Evolutionary conservation across 2,329 filamentous ascomycete species (phyloP).

Genomic region (Tolypocladium capitatum): DNA sequence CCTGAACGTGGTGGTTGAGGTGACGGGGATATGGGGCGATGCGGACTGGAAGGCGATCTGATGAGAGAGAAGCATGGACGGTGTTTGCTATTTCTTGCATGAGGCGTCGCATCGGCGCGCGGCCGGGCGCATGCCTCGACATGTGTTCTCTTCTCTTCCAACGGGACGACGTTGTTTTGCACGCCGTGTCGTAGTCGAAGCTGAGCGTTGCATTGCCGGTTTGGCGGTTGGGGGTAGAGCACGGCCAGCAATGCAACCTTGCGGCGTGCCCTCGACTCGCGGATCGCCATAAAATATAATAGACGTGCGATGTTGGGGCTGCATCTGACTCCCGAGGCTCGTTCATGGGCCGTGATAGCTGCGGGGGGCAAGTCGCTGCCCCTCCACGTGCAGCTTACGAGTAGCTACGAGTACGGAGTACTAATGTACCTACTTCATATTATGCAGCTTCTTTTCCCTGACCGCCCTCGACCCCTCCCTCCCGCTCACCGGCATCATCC

Average conservation of each 20-base stretch:
- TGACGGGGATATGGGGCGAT: conserved; percentile 40
- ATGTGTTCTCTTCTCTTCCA: neutral
- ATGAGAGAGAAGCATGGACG: neutral
- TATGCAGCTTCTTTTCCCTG: neutral
- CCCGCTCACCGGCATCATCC: neutral
- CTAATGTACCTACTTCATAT: too few relatives aligned
- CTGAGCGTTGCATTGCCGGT: neutral
- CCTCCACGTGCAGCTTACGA: too few relatives aligned
- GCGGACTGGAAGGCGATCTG: conserved; percentile 6
- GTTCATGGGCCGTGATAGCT: too few relatives aligned
- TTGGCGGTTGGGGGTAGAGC: neutral
- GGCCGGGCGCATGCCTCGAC: too few relatives aligned
- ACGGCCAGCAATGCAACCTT: neutral
- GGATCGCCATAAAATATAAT: neutral
- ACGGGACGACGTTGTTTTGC: neutral
- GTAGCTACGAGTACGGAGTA: too few relatives aligned
- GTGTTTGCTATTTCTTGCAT: neutral
- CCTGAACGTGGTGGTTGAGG: conserved; percentile 69
- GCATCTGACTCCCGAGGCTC: too few relatives aligned
- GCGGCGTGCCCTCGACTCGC: neutral
- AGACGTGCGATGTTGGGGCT: too few relatives aligned
- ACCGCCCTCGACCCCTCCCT: neutral
- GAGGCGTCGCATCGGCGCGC: neutral
- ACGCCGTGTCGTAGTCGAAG: neutral
- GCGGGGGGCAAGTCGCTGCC: neutral